Conservation (phyloP, 768 basidiomycete genomes). For the Tricholoma hemisulphureum region DNA sequence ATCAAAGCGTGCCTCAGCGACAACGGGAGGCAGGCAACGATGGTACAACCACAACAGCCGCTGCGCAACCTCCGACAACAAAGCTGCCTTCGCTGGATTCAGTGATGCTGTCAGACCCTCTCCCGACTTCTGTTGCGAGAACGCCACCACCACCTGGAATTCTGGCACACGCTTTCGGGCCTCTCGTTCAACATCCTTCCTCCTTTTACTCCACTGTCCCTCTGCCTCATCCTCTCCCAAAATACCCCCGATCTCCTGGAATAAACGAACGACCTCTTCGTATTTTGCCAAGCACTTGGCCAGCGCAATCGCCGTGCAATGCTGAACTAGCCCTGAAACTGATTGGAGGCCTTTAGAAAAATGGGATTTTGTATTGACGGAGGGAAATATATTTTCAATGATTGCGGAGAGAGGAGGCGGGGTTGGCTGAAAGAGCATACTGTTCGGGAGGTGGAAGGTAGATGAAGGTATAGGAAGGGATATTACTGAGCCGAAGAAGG, state of each 20-base stretch:
- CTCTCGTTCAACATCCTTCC: constrained; percentile 72
- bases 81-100: constrained; percentile 44
- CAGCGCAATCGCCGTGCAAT: constrained; percentile 77
- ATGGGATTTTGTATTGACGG: constrained; percentile 62
- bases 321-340: constrained; percentile 73
- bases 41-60: constrained; percentile 87
- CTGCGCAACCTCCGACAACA: constrained; percentile 80
- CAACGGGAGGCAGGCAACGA: constrained; percentile 65
- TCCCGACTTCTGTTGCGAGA: constrained; percentile 58
- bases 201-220: constrained; percentile 71
- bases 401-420: constrained; percentile 74
- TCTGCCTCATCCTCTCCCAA: constrained; percentile 61
- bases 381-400: constrained; percentile 78
- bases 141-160: constrained; percentile 80
- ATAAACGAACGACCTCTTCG: constrained; percentile 45
- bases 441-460: constrained; percentile 56
- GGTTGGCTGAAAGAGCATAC: constrained; percentile 55
- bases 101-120: constrained; percentile 3
- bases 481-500: constrained; percentile 77
- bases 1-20: constrained; percentile 82
- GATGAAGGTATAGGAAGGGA: constrained; percentile 68
- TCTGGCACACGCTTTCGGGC: constrained; percentile 78
- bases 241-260: constrained; percentile 47
- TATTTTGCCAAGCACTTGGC: constrained; percentile 77
- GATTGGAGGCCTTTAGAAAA: constrained; percentile 83